Conservation (phyloP, 352 stramenopile species). For the Pythium biforme region DNA sequence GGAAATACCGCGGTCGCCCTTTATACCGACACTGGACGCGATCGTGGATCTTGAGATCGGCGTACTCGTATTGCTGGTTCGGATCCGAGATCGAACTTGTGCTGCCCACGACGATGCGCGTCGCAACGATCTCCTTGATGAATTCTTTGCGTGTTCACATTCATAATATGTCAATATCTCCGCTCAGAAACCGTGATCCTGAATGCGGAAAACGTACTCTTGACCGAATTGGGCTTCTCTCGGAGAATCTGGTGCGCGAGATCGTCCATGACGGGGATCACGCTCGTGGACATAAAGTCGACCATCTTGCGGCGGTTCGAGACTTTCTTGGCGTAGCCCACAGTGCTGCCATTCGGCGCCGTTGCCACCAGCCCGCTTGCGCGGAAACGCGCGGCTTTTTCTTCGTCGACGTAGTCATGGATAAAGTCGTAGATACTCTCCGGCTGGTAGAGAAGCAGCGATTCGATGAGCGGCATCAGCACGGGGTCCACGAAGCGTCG, state of each 20-base stretch:
- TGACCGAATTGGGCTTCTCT: conserved; percentile 64
- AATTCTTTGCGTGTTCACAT: conserved; percentile 34
- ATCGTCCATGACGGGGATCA: conserved; percentile 85
- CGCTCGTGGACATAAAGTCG: conserved; percentile 81
- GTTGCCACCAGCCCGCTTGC: background rate
- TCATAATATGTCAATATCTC: no score
- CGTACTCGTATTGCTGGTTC: conserved; percentile 42
- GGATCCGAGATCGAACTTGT: conserved; percentile 24
- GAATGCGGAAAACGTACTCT: conserved; percentile 47
- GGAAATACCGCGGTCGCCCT: conserved; percentile 58
- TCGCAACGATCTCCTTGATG: conserved; percentile 59
- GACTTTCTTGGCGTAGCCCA: conserved; percentile 67
- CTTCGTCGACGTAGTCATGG: conserved; percentile 70
- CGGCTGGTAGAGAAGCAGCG: conserved; percentile 75
- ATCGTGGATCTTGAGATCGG: conserved; percentile 42
- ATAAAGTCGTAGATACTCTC: conserved; percentile 84
- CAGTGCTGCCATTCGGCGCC: conserved; percentile 17
- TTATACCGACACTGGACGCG: conserved; percentile 69
- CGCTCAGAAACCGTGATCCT: no score
- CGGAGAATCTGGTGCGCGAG: conserved; percentile 76
- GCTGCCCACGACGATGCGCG: conserved; percentile 48
- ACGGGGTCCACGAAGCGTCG: conserved; percentile 72
- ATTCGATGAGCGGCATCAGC: conserved; percentile 81
- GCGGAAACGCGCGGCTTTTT: conserved; percentile 44
- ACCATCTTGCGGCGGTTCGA: conserved; percentile 74